A percentile compares a stretch with the other conserved stretches of the same genome.
phyloP scores from a whole-genome alignment of 164 flowering plant species.

The Hamamelis virginiana region DNA sequence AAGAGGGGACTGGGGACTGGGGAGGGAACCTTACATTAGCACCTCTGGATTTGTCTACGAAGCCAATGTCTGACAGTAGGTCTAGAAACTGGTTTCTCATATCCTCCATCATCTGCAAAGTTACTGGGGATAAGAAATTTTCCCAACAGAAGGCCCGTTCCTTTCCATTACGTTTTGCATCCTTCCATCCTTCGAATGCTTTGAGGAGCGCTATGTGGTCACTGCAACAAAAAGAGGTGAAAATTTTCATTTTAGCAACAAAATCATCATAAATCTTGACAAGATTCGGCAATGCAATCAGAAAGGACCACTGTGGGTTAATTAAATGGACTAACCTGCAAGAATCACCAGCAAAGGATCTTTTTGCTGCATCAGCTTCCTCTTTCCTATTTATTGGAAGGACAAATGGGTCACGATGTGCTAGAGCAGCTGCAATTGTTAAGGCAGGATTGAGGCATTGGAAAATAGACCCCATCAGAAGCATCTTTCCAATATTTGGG shows the following conservation, averaged over 20 bases:
- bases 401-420: constrained; percentile 89
- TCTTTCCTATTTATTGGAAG: constrained; percentile 85
- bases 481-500: constrained; percentile 98
- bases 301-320: constrained; percentile 7
- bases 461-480: constrained; percentile 87
- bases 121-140: constrained; percentile 73
- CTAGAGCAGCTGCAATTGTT: constrained; percentile 94
- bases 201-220: constrained; percentile 96
- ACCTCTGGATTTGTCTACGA: constrained; percentile 67
- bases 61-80: constrained; percentile 81
- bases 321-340: constrained; percentile 62
- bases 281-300: constrained; percentile 2
- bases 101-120: constrained; percentile 93
- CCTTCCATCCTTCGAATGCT: constrained; percentile 91
- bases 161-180: constrained; percentile 67
- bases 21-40: constrained; percentile 32
- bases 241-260: not conserved
- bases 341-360: constrained; percentile 96
- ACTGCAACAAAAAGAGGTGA: constrained; percentile 37
- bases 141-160: constrained; percentile 89
- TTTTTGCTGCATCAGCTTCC: constrained; percentile 91
- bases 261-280: not conserved
- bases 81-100: constrained; percentile 90
- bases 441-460: constrained; percentile 94
- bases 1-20: no score